These are phyloP conservation scores for Nigrospora oryzae DNA, from an alignment of 2,329 filamentous ascomycete genomes.

Conservation along the genomic window DNA sequence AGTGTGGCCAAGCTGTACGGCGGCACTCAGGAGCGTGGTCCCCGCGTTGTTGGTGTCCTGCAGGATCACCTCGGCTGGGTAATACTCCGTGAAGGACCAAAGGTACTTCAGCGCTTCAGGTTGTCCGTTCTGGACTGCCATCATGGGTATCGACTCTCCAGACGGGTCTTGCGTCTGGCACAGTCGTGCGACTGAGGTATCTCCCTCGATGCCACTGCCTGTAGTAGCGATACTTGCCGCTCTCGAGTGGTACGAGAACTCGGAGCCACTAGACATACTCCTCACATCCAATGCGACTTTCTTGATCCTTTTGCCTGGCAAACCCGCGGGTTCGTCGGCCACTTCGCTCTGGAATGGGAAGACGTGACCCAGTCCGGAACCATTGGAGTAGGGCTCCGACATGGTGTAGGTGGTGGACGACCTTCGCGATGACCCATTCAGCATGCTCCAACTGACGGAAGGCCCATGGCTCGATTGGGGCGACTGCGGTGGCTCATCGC, in stretches of 20 bases:
- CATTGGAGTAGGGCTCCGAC: conserved; percentile 44
- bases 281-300: conserved; percentile 84
- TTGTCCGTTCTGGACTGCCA: conserved; percentile 69
- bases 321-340: conserved; percentile 23
- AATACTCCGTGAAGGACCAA: conserved; percentile 68
- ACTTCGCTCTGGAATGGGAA: conserved; percentile 75
- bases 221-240: conserved; percentile 71
- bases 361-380: conserved; percentile 66
- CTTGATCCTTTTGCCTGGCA: conserved; percentile 51
- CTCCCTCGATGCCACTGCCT: conserved; percentile 68
- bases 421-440: conserved; percentile 33
- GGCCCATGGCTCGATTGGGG: conserved; percentile 32
- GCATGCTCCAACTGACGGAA: conserved; percentile 38
- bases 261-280: conserved; percentile 81
- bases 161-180: conserved; percentile 60
- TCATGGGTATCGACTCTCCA: conserved; percentile 84
- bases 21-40: conserved; percentile 81
- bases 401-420: conserved; percentile 32
- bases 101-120: conserved; percentile 70
- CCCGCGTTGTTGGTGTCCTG: conserved; percentile 85
- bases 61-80: conserved; percentile 60
- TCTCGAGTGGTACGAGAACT: conserved; percentile 72
- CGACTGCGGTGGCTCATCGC: conserved; percentile 28
- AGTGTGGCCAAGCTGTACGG: conserved; percentile 73
- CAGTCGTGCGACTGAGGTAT: conserved; percentile 73